Evolutionary conservation across 768 basidiomycete species (phyloP), one percentile per base, ranked within the genome.

Genomic region (Austroboletus eburneus): DNA sequence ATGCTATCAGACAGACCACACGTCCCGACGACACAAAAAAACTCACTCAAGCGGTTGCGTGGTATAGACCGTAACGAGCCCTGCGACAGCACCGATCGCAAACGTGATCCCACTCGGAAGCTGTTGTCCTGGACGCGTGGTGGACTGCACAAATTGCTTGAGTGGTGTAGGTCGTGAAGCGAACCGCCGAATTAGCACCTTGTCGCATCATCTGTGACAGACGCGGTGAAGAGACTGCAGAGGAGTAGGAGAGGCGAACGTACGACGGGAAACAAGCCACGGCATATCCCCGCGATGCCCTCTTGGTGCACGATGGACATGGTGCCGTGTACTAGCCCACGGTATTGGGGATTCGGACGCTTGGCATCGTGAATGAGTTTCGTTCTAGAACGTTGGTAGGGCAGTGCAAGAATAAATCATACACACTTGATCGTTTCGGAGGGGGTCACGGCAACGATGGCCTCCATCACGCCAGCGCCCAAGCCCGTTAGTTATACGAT

Each of bases 351-450:
- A 49, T 78, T 75, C 1, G 90, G 78, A 17, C 83, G 81, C 63
- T 92, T 91, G 2, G 91, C 81, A 56, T 98, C 96, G 59, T 93
- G 93, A 48, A 99, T 94, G 46, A 98, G 79, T 63, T 99, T 99
- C 20, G 96, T 99, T 64, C 95, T 98, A 52, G 32, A 36, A 27
- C 27, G 27, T 27, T 14, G n/a, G 22, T 9, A 16, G n/a, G n/a
- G n/a, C n/a, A n/a, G n/a, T n/a, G n/a, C n/a, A n/a, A n/a, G n/a
- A n/a, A n/a, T n/a, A n/a, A n/a, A n/a, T n/a, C n/a, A n/a, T n/a
- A n/a, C 16, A 8, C 39, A 94, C 95, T 99, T 99, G 74, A 98
- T 96, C 0, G 95, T 98, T 66, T 99, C 95, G 12, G 91, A 93
- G 3, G 95, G 95, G 0, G 95, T 98, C 3, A 99, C 95, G 2